A percentile compares a stretch with the other conserved stretches of the same genome.
Conservation (phyloP, 2,329 filamentous ascomycete species). For the Sarocladiaceae sp. region DNA sequence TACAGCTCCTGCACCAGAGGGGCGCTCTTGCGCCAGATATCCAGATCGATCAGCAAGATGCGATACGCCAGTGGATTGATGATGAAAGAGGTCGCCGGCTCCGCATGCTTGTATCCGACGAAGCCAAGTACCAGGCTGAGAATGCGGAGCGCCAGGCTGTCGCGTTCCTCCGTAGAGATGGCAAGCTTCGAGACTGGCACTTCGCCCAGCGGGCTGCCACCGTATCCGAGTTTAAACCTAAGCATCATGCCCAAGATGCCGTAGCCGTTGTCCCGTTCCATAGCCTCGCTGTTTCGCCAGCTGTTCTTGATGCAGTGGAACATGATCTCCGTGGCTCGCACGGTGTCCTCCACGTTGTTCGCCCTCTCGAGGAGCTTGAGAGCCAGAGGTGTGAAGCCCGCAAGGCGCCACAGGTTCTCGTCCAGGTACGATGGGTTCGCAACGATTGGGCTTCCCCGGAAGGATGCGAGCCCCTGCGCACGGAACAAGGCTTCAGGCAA, state of each 20-base stretch:
- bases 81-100: constrained; percentile 84
- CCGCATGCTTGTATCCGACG: constrained; percentile 79
- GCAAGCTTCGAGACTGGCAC: constrained; percentile 32
- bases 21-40: constrained; percentile 83
- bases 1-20: constrained; percentile 79
- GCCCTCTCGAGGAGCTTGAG: constrained; percentile 81
- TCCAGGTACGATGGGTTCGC: constrained; percentile 80
- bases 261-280: constrained; percentile 95
- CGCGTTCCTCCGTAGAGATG: constrained; percentile 49
- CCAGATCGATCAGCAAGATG: constrained; percentile 85
- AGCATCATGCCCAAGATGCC: constrained; percentile 80
- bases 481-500: constrained; percentile 86
- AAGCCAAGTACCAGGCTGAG: constrained; percentile 78
- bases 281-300: constrained; percentile 97
- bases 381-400: constrained; percentile 83
- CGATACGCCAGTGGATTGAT: constrained; percentile 94
- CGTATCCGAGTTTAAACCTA: constrained; percentile 71
- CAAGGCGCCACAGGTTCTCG: constrained; percentile 86
- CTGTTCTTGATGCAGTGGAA: constrained; percentile 84
- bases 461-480: constrained; percentile 72
- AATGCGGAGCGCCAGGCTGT: constrained; percentile 56
- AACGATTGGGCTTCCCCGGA: constrained; percentile 80
- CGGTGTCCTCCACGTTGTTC: constrained; percentile 62
- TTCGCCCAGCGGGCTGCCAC: constrained; percentile 25
- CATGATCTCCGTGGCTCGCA: constrained; percentile 76